Evolutionary conservation across 768 basidiomycete species (phyloP), one percentile per base, ranked within the genome.

Genomic region (Tylopilus rubrobrunneus): DNA sequence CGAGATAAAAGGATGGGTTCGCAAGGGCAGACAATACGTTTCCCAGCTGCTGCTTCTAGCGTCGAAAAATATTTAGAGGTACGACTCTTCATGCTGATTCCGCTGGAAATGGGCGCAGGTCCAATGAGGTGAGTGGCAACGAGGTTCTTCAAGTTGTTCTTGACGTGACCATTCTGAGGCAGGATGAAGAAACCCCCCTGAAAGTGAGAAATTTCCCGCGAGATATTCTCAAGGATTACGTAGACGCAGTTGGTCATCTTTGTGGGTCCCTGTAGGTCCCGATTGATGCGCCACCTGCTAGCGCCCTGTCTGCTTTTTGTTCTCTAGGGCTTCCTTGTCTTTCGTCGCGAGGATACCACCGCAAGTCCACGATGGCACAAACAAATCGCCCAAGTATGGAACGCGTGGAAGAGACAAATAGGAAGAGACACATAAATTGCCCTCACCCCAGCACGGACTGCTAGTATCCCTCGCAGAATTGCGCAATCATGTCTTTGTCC

Each of bases 391-490:
- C 40, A 28, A 31, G 27, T 19, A 52, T 56, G 52, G 45, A 34
- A 1, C 40, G 15, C 48, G 11, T 43, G 31, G 45, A 42, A 46
- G 39, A 31, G 23, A 47, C 15, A 29, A 37, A 36, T 36, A 6
- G 15, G 34, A 36, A 36, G 34, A 34, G 11, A 37, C 36, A 37
- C 17, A 58, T 65, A 64, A 64, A 62, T 58, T 51, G 12, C 34
- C 34, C 36, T 37, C 15, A 7, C 17, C 7, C 36, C 36, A 37
- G 36, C 11, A 37, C 36, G 1, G 36, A 7, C 36, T 37, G 36
- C 15, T 37, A 37, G 17, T 25, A 5, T 21, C 44, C n/a, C 15
- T 27, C 21, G 34, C 45, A 36, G 5, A 4, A 25, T 10, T 14
- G 23, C 21, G 1, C 21, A 14, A 23, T 56, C 21, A 64, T 62